These are phyloP conservation scores for Curvularia sp. DNA, from an alignment of 2,329 filamentous ascomycete genomes.

Conservation along the genomic window DNA sequence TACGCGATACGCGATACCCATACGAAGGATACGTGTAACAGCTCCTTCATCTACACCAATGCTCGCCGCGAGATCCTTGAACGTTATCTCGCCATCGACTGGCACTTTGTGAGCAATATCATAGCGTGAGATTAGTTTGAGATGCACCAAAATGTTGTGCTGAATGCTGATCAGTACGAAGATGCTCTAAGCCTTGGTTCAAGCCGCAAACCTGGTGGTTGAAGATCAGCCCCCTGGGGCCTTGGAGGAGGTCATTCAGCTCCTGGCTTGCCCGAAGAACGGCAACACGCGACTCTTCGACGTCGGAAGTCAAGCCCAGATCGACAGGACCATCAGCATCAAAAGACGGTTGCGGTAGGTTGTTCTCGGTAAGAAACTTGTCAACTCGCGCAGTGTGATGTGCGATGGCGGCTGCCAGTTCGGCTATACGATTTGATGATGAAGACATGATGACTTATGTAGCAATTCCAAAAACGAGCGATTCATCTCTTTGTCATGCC, in stretches of 20 bases:
- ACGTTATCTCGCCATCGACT: background rate
- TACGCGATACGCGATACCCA: constrained; percentile 21
- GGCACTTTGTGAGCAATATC: constrained; percentile 6
- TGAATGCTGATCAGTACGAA: background rate
- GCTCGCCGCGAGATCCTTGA: constrained; percentile 9
- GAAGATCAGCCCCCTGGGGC: constrained; percentile 13
- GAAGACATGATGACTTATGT: constrained; percentile 1
- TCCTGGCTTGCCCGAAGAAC: constrained; percentile 20
- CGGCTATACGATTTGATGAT: constrained; percentile 12
- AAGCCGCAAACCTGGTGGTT: constrained; percentile 9
- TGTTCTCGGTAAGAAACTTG: constrained; percentile 7
- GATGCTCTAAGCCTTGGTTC: no score
- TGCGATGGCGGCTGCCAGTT: constrained; percentile 10
- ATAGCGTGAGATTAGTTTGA: constrained; percentile 6
- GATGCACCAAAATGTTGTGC: constrained; percentile 1
- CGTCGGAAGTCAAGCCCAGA: constrained; percentile 6
- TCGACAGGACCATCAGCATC: constrained; percentile 8
- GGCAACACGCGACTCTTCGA: constrained; percentile 13
- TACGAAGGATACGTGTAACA: constrained; percentile 8
- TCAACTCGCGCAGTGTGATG: constrained; percentile 16
- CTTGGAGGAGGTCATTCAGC: constrained; percentile 16
- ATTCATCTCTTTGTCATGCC: background rate
- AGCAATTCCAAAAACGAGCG: background rate
- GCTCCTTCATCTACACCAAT: constrained; percentile 6
- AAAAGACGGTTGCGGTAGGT: constrained; percentile 17